These are phyloP conservation scores for Erysiphe pisi DNA, from an alignment of 2,329 filamentous ascomycete genomes.

Conservation along the genomic window DNA sequence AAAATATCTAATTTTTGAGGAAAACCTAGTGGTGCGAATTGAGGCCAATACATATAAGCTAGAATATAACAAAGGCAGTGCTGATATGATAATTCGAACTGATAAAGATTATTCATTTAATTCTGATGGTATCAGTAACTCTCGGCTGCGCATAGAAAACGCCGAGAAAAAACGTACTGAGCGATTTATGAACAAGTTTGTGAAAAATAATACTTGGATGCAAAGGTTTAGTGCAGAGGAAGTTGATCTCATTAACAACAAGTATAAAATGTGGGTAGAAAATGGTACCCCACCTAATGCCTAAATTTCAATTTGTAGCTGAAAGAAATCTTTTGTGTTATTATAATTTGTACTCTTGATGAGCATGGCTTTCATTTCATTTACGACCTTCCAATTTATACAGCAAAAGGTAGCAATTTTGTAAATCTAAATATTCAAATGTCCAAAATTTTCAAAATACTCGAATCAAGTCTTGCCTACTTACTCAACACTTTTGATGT, in stretches of 20 bases:
- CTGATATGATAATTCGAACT: slow-evolving; percentile 43
- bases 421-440: too few relatives aligned
- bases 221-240: slow-evolving; percentile 43
- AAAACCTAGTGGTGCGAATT: slow-evolving; percentile 61
- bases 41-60: slow-evolving; percentile 71
- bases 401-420: too few relatives aligned
- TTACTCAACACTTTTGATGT: too few relatives aligned
- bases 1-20: slow-evolving; percentile 49
- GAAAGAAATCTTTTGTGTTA: too few relatives aligned
- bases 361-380: too few relatives aligned
- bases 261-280: slow-evolving; percentile 42
- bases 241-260: slow-evolving; percentile 41
- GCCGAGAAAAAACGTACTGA: slow-evolving; percentile 38
- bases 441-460: too few relatives aligned
- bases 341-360: too few relatives aligned
- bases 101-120: slow-evolving; percentile 38
- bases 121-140: slow-evolving; percentile 31
- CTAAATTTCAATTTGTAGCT: not conserved
- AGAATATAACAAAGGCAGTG: slow-evolving; percentile 59
- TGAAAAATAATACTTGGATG: slow-evolving; percentile 45
- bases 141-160: slow-evolving; percentile 37
- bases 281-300: slow-evolving; percentile 33
- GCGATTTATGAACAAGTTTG: slow-evolving; percentile 44
- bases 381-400: too few relatives aligned
- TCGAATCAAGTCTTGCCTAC: too few relatives aligned